Conservation (phyloP, 1,284 basidiomycete genomes). For the Cutaneotrichosporon mucoides region DNA sequence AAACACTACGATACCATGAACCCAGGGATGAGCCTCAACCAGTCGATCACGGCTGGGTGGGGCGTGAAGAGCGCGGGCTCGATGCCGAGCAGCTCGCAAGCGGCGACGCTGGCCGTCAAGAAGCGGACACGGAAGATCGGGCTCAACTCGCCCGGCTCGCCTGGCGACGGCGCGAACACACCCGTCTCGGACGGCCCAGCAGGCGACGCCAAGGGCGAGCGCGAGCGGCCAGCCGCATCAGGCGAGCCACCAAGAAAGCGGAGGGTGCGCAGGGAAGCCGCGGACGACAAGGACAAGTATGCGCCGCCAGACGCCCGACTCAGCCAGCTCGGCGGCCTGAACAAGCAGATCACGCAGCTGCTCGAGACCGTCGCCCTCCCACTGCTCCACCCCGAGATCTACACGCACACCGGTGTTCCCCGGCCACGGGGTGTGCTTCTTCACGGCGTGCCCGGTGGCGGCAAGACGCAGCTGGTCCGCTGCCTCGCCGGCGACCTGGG, state of each 20-base stretch:
- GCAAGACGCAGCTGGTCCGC: slow-evolving; percentile 86
- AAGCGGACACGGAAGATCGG: slow-evolving; percentile 20
- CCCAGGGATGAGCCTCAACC: slow-evolving; percentile 29
- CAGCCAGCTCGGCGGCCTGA: slow-evolving; percentile 82
- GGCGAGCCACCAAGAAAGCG: slow-evolving; percentile 16
- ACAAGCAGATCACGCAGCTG: slow-evolving; percentile 81
- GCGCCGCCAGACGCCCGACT: slow-evolving; percentile 53
- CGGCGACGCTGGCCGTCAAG: background rate
- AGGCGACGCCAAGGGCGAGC: background rate
- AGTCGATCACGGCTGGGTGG: slow-evolving; percentile 44
- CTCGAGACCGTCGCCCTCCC: slow-evolving; percentile 95
- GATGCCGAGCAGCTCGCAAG: too few species aligned
- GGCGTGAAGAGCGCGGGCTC: slow-evolving; percentile 12
- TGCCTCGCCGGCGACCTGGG: slow-evolving; percentile 91
- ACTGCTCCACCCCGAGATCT: slow-evolving; percentile 90
- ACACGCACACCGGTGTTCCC: slow-evolving; percentile 85
- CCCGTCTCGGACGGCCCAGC: slow-evolving; percentile 12
- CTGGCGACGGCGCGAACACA: slow-evolving; percentile 7
- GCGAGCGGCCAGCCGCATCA: background rate
- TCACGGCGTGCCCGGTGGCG: slow-evolving; percentile 94
- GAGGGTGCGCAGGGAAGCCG: background rate
- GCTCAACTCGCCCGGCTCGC: slow-evolving; percentile 12
- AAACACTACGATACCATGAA: slow-evolving; percentile 9
- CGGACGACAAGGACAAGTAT: slow-evolving; percentile 34
- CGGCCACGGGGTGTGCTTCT: slow-evolving; percentile 90